Conservation (phyloP, 805 yeast genomes). For the Cephaloascus albidus region DNA sequence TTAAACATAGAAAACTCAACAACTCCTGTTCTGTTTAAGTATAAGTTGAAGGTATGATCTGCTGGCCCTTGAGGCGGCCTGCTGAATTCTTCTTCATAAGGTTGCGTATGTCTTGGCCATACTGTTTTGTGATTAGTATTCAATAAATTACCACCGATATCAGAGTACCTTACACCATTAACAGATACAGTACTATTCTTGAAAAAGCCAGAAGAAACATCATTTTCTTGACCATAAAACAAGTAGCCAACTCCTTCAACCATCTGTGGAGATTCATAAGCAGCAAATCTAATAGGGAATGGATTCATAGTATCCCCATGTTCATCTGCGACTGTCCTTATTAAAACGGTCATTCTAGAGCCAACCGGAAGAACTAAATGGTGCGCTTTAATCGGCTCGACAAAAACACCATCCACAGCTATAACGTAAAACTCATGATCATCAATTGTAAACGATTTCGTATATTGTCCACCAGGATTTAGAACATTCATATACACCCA, state of each 20-base stretch:
- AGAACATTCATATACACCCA: constrained; percentile 19
- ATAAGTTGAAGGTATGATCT: constrained; percentile 17
- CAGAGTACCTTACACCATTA: constrained; percentile 12
- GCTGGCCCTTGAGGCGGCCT: constrained; percentile 9
- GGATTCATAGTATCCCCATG: constrained; percentile 10
- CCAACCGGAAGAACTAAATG: constrained; percentile 22
- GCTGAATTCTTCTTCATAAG: constrained; percentile 7
- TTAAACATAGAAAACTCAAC: constrained; percentile 16
- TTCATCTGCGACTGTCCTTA: constrained; percentile 10
- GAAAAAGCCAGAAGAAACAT: constrained; percentile 1
- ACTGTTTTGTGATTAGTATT: constrained; percentile 3
- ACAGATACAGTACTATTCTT: constrained; percentile 2
- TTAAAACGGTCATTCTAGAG: constrained; percentile 15
- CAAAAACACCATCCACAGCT: constrained; percentile 22
- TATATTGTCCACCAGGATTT: constrained; percentile 23
- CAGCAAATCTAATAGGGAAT: constrained; percentile 17
- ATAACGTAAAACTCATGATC: constrained; percentile 18
- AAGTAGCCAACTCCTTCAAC: constrained; percentile 17
- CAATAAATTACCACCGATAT: constrained; percentile 12
- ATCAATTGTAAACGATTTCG: constrained; percentile 21
- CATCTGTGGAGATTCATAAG: constrained; percentile 16
- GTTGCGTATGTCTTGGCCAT: constrained; percentile 11
- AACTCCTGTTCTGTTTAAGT: constrained; percentile 18
- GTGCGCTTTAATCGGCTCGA: constrained; percentile 13
- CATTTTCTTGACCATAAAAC: constrained; percentile 10